Evolutionary conservation across 345 rosid species (phyloP).

Genomic region (Linum usitatissimum): DNA sequence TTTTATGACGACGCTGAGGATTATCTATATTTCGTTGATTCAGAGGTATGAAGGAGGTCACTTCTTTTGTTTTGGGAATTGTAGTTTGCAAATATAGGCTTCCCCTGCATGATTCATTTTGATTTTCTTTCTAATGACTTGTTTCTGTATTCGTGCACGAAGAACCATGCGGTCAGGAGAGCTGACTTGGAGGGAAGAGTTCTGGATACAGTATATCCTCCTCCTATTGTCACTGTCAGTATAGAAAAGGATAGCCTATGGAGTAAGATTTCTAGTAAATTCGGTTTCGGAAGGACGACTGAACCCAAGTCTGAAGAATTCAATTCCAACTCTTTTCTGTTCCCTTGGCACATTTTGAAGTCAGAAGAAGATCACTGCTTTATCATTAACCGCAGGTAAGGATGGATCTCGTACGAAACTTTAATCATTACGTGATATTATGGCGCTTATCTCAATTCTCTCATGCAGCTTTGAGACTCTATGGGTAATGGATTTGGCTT

Average conservation of each 20-base stretch:
- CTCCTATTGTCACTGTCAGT: conserved; percentile 24
- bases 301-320: conserved; percentile 38
- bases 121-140: not conserved
- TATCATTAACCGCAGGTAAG: conserved; percentile 53
- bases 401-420: not conserved
- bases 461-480: conserved; percentile 57
- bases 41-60: conserved; percentile 49
- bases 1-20: conserved; percentile 55
- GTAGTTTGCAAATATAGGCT: not conserved
- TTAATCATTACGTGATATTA: not conserved
- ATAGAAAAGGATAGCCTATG: conserved; percentile 39
- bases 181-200: conserved; percentile 71
- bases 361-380: conserved; percentile 34
- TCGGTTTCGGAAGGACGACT: conserved; percentile 40
- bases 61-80: conserved; percentile 2
- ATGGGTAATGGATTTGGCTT: conserved; percentile 62
- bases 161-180: conserved; percentile 93
- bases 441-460: no score
- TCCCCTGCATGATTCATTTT: not conserved
- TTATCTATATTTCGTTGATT: conserved; percentile 79
- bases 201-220: conserved; percentile 78
- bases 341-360: conserved; percentile 88
- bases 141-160: conserved; percentile 10
- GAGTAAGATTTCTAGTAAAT: conserved; percentile 56
- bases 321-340: conserved; percentile 34